Base-by-base conservation (phyloP, 1,284 basidiomycete species). In the Boletus semigastroideus region DNA sequence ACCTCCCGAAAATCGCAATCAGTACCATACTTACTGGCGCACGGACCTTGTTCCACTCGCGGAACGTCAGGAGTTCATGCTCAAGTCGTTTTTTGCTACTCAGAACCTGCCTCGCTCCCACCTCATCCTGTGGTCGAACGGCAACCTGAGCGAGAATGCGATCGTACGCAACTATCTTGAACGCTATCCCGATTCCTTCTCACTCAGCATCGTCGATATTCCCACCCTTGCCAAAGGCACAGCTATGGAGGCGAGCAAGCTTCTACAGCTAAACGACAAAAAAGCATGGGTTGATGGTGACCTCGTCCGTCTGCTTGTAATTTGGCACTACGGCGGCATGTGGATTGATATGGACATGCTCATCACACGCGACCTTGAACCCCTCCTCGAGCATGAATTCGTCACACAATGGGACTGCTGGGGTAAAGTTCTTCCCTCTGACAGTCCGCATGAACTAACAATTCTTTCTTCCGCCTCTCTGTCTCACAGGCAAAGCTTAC, bases 271-370 rank as follows among this genome's bases (percentile, higher is more conserved):
- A 47, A 82, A 80, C 56, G 94, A 97, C 68, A 69, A 76, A 60
- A 84, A 85, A 63, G 94, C 90, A 9, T 96, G 94, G 94, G 75
- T 95, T n/a, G 94, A 96, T 63, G 93, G 94, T 0, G 94, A 96
- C 69, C 77, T 95, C 37, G 78, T 96, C 27, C 76, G 94, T 44
- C 67, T 98, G 51, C 74, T 98, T 37, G 82, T 94, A 38, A 72
- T 96, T n/a, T 96, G 92, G 90, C 83, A 83, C 56, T 85, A 83
- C 63, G 94, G 94, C 6, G 94, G 94, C 3, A 80, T 94, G 31
- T 98, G 94, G 94, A 79, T 96, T 54, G 94, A 98, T 68, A 96
- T 97, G 92, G 94, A 97, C 71, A 88, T 88, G 59, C 77, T 98
- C 51, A 70, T 96, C 55, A 94, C 92, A 40, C 74, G 94, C 47